phyloP scores from a whole-genome alignment of 1,139 yeast genomes.

The Suhomyces atakaporum region DNA sequence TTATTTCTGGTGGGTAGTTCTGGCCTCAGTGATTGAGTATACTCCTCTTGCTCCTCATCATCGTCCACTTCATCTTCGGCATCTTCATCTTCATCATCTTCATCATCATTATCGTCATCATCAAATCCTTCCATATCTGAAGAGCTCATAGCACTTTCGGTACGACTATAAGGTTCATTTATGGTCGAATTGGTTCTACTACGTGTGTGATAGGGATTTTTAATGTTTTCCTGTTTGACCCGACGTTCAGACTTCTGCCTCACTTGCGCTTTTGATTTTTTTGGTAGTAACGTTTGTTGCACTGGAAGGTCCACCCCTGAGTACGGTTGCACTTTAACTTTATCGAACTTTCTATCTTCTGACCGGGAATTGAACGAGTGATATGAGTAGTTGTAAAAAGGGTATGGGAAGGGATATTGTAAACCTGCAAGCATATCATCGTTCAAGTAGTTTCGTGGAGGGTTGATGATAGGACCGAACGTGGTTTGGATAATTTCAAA shows the following conservation, averaged over 20 bases:
- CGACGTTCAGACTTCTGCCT: constrained; percentile 1
- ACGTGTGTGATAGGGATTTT: constrained; percentile 1
- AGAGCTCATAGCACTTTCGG: constrained; percentile 7
- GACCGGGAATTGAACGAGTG: constrained; percentile 39
- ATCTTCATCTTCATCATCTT: constrained; percentile 2
- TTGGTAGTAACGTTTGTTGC: constrained; percentile 7
- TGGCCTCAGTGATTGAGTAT: neutral
- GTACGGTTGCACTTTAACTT: constrained; percentile 37
- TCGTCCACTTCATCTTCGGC: constrained; percentile 3
- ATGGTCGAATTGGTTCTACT: constrained; percentile 5
- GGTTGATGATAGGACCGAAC: constrained; percentile 43
- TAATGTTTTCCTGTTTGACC: neutral
- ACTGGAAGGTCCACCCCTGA: constrained; percentile 34
- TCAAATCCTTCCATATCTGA: constrained; percentile 12
- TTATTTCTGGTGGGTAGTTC: neutral
- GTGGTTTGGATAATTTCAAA: constrained; percentile 42
- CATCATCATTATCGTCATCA: constrained; percentile 12
- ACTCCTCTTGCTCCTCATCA: neutral
- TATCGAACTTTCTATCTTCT: constrained; percentile 29
- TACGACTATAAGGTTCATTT: constrained; percentile 3
- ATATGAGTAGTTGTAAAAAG: constrained; percentile 49
- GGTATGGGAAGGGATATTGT: constrained; percentile 50
- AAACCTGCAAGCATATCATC: constrained; percentile 44
- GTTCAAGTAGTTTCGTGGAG: constrained; percentile 42
- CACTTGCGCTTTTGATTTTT: constrained; percentile 2